phyloP scores from a whole-genome alignment of 1,139 yeast genomes.

The Debaryomyces nepalensis region DNA sequence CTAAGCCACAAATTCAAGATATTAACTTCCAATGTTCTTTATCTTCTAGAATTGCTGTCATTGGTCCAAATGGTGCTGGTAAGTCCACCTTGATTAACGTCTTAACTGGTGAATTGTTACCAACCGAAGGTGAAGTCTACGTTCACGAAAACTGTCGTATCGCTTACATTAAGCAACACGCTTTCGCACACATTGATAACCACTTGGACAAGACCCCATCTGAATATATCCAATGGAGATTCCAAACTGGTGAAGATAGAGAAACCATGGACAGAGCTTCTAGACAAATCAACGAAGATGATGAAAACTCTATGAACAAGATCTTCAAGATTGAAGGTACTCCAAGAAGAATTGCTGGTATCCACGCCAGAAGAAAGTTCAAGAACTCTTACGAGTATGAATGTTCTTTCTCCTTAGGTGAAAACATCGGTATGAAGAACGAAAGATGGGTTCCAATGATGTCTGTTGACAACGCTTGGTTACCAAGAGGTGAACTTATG shows the following conservation, averaged over 20 bases:
- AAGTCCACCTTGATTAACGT: slow-evolving; percentile 98
- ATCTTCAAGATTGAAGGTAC: slow-evolving; percentile 98
- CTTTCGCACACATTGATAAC: slow-evolving; percentile 98
- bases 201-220: slow-evolving; percentile 99
- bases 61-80: slow-evolving; percentile 99
- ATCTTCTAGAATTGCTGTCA: slow-evolving; percentile 99
- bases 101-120: slow-evolving; percentile 98
- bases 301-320: slow-evolving; percentile 98
- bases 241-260: slow-evolving; percentile 99
- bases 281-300: slow-evolving; percentile 95
- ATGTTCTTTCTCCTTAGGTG: slow-evolving; percentile 96
- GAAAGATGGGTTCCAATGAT: slow-evolving; percentile 99
- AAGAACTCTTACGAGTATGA: slow-evolving; percentile 99
- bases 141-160: slow-evolving; percentile 99
- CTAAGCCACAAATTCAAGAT: slow-evolving; percentile 89
- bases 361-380: slow-evolving; percentile 98
- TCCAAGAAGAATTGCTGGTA: slow-evolving; percentile 95
- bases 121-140: slow-evolving; percentile 98
- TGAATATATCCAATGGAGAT: slow-evolving; percentile 99
- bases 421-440: slow-evolving; percentile 97
- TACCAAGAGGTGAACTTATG: slow-evolving; percentile 99
- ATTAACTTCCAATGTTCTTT: slow-evolving; percentile 98
- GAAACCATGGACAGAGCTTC: slow-evolving; percentile 99
- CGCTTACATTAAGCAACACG: slow-evolving; percentile 99
- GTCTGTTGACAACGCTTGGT: slow-evolving; percentile 99